Conservation (phyloP, 2,329 filamentous ascomycete species). For the Neospermospora avenae region DNA sequence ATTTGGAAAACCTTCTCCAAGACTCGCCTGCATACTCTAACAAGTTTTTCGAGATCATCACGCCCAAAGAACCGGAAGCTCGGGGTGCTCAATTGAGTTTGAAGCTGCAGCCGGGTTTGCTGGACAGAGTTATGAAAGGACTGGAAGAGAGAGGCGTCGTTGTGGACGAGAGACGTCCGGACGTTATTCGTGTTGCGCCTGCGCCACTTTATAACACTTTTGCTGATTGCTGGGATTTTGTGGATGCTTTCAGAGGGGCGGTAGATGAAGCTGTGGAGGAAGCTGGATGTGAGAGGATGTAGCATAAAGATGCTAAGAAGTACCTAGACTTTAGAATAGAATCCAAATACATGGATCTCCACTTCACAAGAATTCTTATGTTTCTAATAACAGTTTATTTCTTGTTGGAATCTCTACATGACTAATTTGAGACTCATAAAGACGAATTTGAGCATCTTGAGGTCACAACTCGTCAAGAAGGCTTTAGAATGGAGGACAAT, state of each 20-base stretch:
- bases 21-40: constrained; percentile 34
- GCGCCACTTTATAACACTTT: constrained; percentile 74
- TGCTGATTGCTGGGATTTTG: constrained; percentile 61
- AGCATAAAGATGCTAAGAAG: background rate
- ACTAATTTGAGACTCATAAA: no score
- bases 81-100: constrained; percentile 73
- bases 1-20: constrained; percentile 60
- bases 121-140: constrained; percentile 59
- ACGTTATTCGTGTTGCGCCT: constrained; percentile 73
- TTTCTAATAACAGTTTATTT: no score
- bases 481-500: no score
- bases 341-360: background rate
- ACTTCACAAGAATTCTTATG: no score
- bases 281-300: background rate
- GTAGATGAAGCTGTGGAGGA: constrained; percentile 31
- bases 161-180: constrained; percentile 70
- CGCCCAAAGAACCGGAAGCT: constrained; percentile 58
- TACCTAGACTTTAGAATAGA: background rate
- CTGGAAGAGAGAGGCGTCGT: constrained; percentile 63
- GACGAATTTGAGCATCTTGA: no score
- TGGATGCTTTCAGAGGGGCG: constrained; percentile 39
- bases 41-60: constrained; percentile 55
- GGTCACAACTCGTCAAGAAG: no score
- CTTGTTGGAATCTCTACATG: no score
- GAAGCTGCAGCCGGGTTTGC: constrained; percentile 54